These are phyloP conservation scores for Penicillium ochrochloron DNA, from an alignment of 495 filamentous ascomycete species.

Conservation along the genomic window DNA sequence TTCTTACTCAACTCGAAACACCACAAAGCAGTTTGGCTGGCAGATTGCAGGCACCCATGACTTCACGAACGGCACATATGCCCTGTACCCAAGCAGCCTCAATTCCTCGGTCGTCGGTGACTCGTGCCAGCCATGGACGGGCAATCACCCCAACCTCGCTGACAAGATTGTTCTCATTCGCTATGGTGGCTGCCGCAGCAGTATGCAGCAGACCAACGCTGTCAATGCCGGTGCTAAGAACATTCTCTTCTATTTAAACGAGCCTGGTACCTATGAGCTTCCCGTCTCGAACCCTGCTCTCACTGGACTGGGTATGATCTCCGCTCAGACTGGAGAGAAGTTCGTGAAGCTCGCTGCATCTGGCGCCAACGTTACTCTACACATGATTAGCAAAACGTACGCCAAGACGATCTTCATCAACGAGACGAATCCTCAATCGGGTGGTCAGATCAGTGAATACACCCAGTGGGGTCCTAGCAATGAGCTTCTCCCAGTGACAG, in stretches of 20 bases:
- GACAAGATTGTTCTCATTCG: conserved; percentile 58
- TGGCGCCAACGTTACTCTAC: conserved; percentile 45
- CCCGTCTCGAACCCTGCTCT: neutral
- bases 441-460: conserved; percentile 50
- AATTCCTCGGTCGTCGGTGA: neutral
- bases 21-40: conserved; percentile 28
- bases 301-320: conserved; percentile 29
- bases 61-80: conserved; percentile 29
- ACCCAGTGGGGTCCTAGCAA: conserved; percentile 62
- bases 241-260: conserved; percentile 55
- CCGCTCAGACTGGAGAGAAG: conserved; percentile 50
- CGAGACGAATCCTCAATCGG: conserved; percentile 18
- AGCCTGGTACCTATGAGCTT: conserved; percentile 22
- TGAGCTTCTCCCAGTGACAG: conserved; percentile 58
- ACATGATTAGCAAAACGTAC: conserved; percentile 30
- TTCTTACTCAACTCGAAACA: conserved; percentile 21
- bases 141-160: conserved; percentile 48
- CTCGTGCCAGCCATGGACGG: neutral
- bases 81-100: conserved; percentile 25
- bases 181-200: conserved; percentile 55
- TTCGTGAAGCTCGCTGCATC: conserved; percentile 50
- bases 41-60: conserved; percentile 12
- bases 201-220: conserved; percentile 53
- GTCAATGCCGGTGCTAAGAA: conserved; percentile 59
- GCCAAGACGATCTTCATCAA: conserved; percentile 20